Conservation (phyloP, 768 basidiomycete genomes). For the Boletus rubroflammeus region DNA sequence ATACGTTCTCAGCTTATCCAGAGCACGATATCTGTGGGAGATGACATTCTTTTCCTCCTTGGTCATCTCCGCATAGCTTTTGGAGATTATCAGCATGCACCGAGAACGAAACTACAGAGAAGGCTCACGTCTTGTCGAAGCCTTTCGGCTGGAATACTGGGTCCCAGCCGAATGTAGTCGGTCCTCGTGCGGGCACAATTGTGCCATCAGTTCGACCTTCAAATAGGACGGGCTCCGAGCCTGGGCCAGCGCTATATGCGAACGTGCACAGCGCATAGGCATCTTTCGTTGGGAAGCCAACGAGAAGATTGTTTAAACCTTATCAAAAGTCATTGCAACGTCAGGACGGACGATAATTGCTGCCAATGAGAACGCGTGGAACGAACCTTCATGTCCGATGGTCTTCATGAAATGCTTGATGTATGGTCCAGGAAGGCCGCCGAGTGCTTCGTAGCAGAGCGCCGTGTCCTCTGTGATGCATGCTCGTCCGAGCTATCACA, state of each 20-base stretch:
- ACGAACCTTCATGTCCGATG: slow-evolving; percentile 78
- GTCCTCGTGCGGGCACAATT: slow-evolving; percentile 86
- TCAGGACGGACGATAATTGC: not conserved
- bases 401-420: slow-evolving; percentile 89
- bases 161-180: slow-evolving; percentile 86
- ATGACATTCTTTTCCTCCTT: slow-evolving; percentile 58
- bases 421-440: slow-evolving; percentile 93
- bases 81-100: not conserved
- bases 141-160: slow-evolving; percentile 77
- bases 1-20: slow-evolving; percentile 52
- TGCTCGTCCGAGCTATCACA: slow-evolving; percentile 43
- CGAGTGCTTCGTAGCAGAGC: slow-evolving; percentile 82
- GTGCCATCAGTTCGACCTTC: slow-evolving; percentile 86
- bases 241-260: slow-evolving; percentile 86
- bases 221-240: slow-evolving; percentile 71
- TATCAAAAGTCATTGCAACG: not conserved
- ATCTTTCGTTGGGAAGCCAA: slow-evolving; percentile 66
- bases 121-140: slow-evolving; percentile 69
- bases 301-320: slow-evolving; percentile 82
- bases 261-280: slow-evolving; percentile 96
- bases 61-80: slow-evolving; percentile 67
- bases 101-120: not conserved
- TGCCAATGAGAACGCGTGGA: not conserved
- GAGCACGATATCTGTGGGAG: slow-evolving; percentile 62
- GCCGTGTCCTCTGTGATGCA: slow-evolving; percentile 93